Evolutionary conservation across 441 rosid genomes (phyloP).

Genomic region (Euphorbia schlechtendalii): DNA sequence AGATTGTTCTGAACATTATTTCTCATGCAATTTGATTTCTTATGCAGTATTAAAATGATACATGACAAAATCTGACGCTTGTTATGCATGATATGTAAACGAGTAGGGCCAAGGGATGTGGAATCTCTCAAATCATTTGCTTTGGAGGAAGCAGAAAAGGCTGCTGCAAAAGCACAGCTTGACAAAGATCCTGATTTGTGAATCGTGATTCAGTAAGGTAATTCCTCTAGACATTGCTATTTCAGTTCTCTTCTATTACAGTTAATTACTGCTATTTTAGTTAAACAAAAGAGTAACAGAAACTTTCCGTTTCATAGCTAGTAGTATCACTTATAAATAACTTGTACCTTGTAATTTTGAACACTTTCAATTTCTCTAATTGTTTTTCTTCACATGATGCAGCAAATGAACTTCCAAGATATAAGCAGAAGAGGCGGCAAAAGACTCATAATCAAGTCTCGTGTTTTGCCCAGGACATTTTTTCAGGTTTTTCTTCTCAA

Average conservation of each 20-base stretch:
- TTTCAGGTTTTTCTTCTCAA: neutral
- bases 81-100: neutral
- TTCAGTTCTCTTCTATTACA: neutral
- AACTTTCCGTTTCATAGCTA: neutral
- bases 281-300: neutral
- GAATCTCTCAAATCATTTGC: slow-evolving; percentile 64
- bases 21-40: neutral
- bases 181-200: slow-evolving; percentile 55
- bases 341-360: neutral
- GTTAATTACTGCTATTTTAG: neutral
- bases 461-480: neutral
- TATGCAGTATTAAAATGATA: neutral
- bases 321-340: neutral
- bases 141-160: slow-evolving; percentile 79
- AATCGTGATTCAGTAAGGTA: slow-evolving; percentile 25
- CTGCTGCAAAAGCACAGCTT: slow-evolving; percentile 54
- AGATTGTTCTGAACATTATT: neutral
- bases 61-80: neutral
- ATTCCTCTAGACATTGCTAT: neutral
- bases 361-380: neutral
- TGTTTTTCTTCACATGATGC: slow-evolving; percentile 2
- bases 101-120: slow-evolving; percentile 60
- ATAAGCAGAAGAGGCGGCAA: neutral
- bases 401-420: neutral
- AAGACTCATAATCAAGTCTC: neutral